These are phyloP conservation scores for Protea cynaroides DNA, from an alignment of 164 flowering plant genomes.

Conservation along the genomic window DNA sequence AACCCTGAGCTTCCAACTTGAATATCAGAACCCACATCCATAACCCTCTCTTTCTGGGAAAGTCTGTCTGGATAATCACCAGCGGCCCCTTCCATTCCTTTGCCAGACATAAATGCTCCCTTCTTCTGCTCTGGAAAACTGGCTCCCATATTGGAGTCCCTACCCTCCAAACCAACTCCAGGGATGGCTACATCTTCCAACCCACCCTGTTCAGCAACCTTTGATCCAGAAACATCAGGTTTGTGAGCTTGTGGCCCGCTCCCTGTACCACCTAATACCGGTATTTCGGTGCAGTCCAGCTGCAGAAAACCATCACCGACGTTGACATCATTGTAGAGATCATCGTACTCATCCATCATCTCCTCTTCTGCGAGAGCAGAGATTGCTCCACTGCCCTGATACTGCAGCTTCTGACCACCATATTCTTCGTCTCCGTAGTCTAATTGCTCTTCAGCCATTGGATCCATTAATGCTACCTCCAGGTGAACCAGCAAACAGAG, in stretches of 20 bases:
- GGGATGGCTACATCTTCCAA: slow-evolving; percentile 28
- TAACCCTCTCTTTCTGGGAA: slow-evolving; percentile 28
- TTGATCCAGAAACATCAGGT: slow-evolving; percentile 26
- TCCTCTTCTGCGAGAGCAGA: slow-evolving; percentile 73
- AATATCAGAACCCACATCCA: slow-evolving; percentile 28
- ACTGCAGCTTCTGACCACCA: slow-evolving; percentile 53
- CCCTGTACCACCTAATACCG: slow-evolving; percentile 24
- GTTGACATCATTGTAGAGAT: slow-evolving; percentile 67
- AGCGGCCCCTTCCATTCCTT: slow-evolving; percentile 25
- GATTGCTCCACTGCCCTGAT: slow-evolving; percentile 72
- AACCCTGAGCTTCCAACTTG: slow-evolving; percentile 36
- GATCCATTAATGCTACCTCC: slow-evolving; percentile 36
- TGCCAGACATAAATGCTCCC: slow-evolving; percentile 18
- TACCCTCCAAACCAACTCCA: slow-evolving; percentile 36
- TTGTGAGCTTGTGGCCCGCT: slow-evolving; percentile 38
- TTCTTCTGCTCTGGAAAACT: slow-evolving; percentile 34
- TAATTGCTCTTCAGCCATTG: slow-evolving; percentile 61
- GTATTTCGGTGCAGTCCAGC: slow-evolving; percentile 44
- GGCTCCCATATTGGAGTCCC: slow-evolving; percentile 23
- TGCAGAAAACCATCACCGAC: slow-evolving; percentile 65
- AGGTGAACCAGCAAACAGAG: slow-evolving; percentile 6
- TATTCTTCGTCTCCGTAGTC: slow-evolving; percentile 75
- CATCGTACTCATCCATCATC: slow-evolving; percentile 60
- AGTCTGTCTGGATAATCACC: slow-evolving; percentile 25
- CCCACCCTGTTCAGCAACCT: slow-evolving; percentile 24